Evolutionary conservation across 1,284 basidiomycete genomes (phyloP).

Genomic region (Sanghuangporus baumii): DNA sequence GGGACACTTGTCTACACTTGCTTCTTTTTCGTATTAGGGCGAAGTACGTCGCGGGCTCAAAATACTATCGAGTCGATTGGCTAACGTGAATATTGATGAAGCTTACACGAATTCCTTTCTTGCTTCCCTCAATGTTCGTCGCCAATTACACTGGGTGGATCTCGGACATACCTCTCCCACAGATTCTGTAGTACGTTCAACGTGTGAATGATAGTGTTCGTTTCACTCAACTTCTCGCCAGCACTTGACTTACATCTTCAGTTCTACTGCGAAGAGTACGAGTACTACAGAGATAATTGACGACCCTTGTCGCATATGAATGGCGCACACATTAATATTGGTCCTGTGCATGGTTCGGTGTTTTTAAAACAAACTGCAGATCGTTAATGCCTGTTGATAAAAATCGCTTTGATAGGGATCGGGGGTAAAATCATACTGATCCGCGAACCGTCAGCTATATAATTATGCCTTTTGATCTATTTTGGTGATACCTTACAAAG

Average conservation of each 20-base stretch:
- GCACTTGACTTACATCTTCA: not conserved
- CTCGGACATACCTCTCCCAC: not conserved
- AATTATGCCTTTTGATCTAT: not conserved
- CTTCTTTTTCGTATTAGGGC: conserved; percentile 52
- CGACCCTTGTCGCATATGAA: not conserved
- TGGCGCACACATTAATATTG: not conserved
- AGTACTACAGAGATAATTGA: not conserved
- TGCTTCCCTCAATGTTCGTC: not conserved
- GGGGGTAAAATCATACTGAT: not conserved
- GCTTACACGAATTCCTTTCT: not conserved
- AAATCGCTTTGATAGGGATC: not conserved
- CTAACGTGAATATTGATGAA: not conserved
- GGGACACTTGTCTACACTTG: conserved; percentile 49
- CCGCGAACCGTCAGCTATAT: not conserved
- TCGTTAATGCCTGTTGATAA: not conserved
- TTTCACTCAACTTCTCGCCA: not conserved
- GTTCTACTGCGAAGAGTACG: not conserved
- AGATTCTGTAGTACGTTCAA: not conserved
- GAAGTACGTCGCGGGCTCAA: conserved; percentile 31
- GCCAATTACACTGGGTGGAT: not conserved
- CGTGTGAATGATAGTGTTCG: not conserved
- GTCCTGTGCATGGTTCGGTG: not conserved
- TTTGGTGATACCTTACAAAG: not conserved
- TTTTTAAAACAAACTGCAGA: not conserved
- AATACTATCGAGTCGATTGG: not conserved